phyloP scores from a whole-genome alignment of 805 yeast genomes.

The Metschnikowia bowlesiae region DNA sequence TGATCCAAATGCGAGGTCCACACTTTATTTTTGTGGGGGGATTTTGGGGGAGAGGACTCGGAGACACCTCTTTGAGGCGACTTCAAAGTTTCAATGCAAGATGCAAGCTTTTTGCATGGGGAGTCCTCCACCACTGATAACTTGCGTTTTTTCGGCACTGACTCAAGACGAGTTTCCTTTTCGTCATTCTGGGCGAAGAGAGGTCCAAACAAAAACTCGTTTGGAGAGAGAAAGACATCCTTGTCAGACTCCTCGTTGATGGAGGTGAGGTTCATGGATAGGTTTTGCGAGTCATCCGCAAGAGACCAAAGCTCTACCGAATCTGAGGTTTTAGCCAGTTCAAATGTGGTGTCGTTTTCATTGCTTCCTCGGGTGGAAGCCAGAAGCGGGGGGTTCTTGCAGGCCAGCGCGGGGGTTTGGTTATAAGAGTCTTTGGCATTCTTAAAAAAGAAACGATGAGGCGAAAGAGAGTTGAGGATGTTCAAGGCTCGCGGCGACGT shows the following conservation, averaged over 20 bases:
- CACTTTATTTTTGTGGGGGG: conserved; percentile 15
- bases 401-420: not conserved
- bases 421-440: not conserved
- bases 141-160: conserved; percentile 6
- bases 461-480: conserved; percentile 28
- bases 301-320: conserved; percentile 31
- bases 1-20: conserved; percentile 38
- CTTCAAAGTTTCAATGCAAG: conserved; percentile 28
- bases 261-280: conserved; percentile 20
- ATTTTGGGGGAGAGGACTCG: not conserved
- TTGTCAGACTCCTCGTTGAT: conserved; percentile 23
- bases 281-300: conserved; percentile 18
- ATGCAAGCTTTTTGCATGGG: conserved; percentile 35
- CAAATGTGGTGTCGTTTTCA: conserved; percentile 7
- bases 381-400: not conserved
- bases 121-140: conserved; percentile 19
- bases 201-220: conserved; percentile 18
- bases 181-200: not conserved
- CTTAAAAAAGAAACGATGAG: conserved; percentile 28
- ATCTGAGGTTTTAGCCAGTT: conserved; percentile 14
- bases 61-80: conserved; percentile 20
- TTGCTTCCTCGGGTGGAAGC: not conserved
- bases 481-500: conserved; percentile 29
- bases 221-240: conserved; percentile 31
- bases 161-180: not conserved